These are phyloP conservation scores for Athelia sp. DNA, from an alignment of 1,284 basidiomycete species.

Conservation along the genomic window DNA sequence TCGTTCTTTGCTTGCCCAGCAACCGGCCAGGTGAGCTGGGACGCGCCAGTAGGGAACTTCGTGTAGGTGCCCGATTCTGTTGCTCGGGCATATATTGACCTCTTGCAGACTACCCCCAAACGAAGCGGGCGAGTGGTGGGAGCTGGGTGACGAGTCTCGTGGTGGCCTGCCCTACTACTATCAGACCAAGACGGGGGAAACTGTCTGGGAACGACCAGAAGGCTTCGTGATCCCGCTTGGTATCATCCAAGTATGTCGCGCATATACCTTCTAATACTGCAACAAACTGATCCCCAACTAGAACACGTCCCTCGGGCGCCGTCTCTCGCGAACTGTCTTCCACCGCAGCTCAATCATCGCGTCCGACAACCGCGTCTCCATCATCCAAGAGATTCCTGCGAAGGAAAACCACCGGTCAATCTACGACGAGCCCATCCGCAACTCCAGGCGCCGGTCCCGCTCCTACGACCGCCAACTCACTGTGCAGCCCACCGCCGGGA, in stretches of 20 bases:
- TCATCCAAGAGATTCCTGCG: constrained; percentile 2
- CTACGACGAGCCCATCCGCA: background rate
- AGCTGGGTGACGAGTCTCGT: constrained; percentile 76
- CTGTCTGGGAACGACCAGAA: constrained; percentile 83
- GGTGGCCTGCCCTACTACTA: constrained; percentile 88
- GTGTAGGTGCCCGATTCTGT: constrained; percentile 49
- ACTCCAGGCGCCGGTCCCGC: constrained; percentile 16
- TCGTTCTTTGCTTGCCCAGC: constrained; percentile 92
- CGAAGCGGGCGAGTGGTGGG: constrained; percentile 92
- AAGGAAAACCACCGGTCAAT: constrained; percentile 15
- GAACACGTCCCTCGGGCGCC: constrained; percentile 72
- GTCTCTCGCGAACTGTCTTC: constrained; percentile 41
- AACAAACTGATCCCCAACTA: constrained; percentile 20
- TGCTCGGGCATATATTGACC: constrained; percentile 8
- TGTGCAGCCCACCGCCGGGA: background rate
- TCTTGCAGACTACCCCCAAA: constrained; percentile 70
- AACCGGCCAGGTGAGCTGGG: constrained; percentile 90
- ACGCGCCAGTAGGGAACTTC: constrained; percentile 85
- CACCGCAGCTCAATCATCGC: constrained; percentile 34
- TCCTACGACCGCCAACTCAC: constrained; percentile 6
- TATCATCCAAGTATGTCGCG: constrained; percentile 66
- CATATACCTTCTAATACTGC: background rate
- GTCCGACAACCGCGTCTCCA: constrained; percentile 9
- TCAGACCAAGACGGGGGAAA: constrained; percentile 83
- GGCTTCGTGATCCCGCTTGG: constrained; percentile 89